Base-by-base conservation (phyloP, 2,329 filamentous ascomycete species). In the Aspergillus unguis region DNA sequence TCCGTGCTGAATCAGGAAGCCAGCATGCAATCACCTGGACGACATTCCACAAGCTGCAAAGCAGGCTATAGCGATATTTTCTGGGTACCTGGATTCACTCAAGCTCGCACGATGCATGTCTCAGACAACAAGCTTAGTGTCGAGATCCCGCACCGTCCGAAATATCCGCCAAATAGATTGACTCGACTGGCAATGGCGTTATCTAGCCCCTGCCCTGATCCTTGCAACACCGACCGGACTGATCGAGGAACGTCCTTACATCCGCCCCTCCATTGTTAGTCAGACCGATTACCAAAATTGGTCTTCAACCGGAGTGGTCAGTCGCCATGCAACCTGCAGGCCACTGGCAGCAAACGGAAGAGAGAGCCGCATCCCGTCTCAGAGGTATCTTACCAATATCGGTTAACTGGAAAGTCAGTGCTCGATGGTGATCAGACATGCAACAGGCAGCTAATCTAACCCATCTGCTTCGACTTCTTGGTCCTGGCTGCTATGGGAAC, bases 121-220 rank as follows among this genome's bases (percentile, higher is more conserved):
- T 49, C 40, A 44, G 47, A 42, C 32, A 48, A n/a, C 47, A 49
- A 33, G 37, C 29, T 42, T 6, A 44, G 40, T 26, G 10, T 10
- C 27, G 31, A 36, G 28, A 44, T 49, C 40, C 47, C 47, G 40
- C 38, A 32, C 9, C 23, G 49, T 46, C 49, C 45, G 35, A 49
- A 38, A 28, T 40, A 5, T 17, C 32, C 36, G 42, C 37, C 51
- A 50, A 23, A 42, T 46, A 53, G 29, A 49, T 53, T 50, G 37
- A 35, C 38, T 50, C 38, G 46, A 37, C 35, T 48, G 50, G 44
- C 45, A 53, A 53, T 50, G 51, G 46, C 42, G 46, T 48, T 53
- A 53, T 53, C 51, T 36, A 33, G 42, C 37, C 51, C 46, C 51
- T 29, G 33, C 29, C 45, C 26, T 6, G 31, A 48, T 28, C 46